phyloP scores from a whole-genome alignment of 2,329 filamentous ascomycete species.

The Aspergillus neotritici region DNA sequence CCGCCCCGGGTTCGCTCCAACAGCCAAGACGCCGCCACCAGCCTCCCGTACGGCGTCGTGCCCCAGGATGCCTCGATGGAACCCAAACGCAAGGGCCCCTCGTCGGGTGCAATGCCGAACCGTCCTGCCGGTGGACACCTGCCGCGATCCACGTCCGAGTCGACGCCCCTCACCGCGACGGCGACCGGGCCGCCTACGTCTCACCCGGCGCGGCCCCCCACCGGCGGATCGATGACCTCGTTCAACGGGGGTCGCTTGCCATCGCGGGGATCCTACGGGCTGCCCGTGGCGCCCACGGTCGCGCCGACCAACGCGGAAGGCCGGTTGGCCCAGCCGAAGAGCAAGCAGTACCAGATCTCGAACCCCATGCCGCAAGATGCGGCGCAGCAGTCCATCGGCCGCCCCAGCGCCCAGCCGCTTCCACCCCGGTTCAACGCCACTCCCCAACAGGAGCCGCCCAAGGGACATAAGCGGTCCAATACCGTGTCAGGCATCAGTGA shows the following conservation, averaged over 20 bases:
- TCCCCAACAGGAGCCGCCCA: slow-evolving; percentile 44
- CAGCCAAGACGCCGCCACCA: slow-evolving; percentile 9
- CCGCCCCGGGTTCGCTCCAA: slow-evolving; percentile 43
- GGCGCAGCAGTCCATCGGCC: slow-evolving; percentile 53
- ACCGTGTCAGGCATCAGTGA: slow-evolving; percentile 77
- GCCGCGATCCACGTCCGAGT: slow-evolving; percentile 53
- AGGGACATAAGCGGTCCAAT: slow-evolving; percentile 62
- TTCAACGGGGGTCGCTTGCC: slow-evolving; percentile 57
- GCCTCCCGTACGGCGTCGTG: slow-evolving; percentile 2
- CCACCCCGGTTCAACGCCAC: slow-evolving; percentile 54
- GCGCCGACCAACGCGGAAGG: slow-evolving; percentile 85
- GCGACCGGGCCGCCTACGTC: slow-evolving; percentile 33
- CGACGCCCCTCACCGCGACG: slow-evolving; percentile 48
- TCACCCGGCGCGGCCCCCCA: slow-evolving; percentile 61
- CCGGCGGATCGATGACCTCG: slow-evolving; percentile 73
- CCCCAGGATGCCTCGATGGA: slow-evolving; percentile 6
- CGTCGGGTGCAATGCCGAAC: slow-evolving; percentile 22
- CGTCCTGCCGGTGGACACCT: slow-evolving; percentile 46
- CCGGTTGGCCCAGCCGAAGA: slow-evolving; percentile 75
- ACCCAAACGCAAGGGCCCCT: slow-evolving; percentile 13
- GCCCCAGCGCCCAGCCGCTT: slow-evolving; percentile 55
- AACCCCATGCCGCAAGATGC: slow-evolving; percentile 56
- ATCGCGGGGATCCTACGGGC: slow-evolving; percentile 75
- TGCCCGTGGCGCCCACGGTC: slow-evolving; percentile 79
- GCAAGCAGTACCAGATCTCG: slow-evolving; percentile 67